Evolutionary conservation across 75 land plant genomes (phyloP), one percentile per base, ranked within the genome.

Genomic region (Pseudotsuga menziesii): DNA sequence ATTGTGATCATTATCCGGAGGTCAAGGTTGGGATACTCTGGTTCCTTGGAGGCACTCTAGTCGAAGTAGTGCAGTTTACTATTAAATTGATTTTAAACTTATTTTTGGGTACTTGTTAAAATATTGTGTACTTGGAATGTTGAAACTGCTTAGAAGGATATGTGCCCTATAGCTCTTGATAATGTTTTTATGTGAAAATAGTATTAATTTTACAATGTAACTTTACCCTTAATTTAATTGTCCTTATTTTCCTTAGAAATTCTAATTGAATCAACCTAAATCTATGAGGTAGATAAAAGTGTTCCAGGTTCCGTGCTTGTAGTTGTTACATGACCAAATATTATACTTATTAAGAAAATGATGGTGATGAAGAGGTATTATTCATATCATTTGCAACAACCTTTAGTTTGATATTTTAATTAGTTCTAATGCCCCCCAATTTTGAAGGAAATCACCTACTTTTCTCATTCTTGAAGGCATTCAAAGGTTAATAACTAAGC

Each of bases 341-440:
- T 97, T 75, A 85, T 97, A 61, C 78, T 94, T 22, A 98, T 97
- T 54, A 94, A 88, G 57, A 88, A 82, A 82, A 98, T 77, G 98
- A 97, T 82, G 99, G 99, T 20, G 99, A 97, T 85, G 99, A 97
- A 76, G 99, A 97, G 98, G 97, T 93, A 75, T 6, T 27, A 20
- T 13, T 35, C 56, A 39, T 27, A 77, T 32, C 29, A 58, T 12
- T 54, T 77, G 66, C 32, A 72, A 19, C 20, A 11, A 36, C 41
- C n/a, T 69, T 11, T 22, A 73, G 44, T 20, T 69, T 2, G 2
- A 69, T 19, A 36, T 26, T 69, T 69, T 20, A 67, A 39, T 67
- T 5, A 67, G 11, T 20, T 69, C 9, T n/a, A n/a, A n/a, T n/a
- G n/a, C n/a, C n/a, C n/a, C n/a, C n/a, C n/a, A n/a, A n/a, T n/a